Evolutionary conservation across 2,329 filamentous ascomycete genomes (phyloP).

Genomic region (Aureobasidium sp.): DNA sequence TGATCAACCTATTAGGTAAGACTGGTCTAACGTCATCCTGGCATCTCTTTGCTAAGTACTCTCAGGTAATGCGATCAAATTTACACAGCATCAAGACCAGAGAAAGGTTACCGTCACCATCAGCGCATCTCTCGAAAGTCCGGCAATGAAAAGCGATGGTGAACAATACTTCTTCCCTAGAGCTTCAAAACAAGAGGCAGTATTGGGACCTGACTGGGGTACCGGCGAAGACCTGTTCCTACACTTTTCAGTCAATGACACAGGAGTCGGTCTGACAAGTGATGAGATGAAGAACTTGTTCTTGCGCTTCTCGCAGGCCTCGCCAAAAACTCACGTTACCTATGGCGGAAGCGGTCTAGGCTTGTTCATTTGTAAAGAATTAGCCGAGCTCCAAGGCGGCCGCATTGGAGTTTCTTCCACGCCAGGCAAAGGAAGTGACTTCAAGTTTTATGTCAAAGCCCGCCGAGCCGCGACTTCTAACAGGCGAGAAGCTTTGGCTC

Average conservation of each 20-base stretch:
- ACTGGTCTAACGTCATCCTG: not conserved
- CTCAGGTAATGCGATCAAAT: slow-evolving; percentile 36
- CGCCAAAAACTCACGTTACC: slow-evolving; percentile 56
- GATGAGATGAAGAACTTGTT: slow-evolving; percentile 43
- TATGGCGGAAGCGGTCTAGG: slow-evolving; percentile 62
- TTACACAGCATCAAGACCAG: slow-evolving; percentile 29
- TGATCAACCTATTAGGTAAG: slow-evolving; percentile 24
- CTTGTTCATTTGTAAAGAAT: slow-evolving; percentile 57
- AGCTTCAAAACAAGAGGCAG: slow-evolving; percentile 11
- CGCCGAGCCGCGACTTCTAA: slow-evolving; percentile 29
- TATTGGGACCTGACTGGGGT: slow-evolving; percentile 21
- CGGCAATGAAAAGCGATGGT: slow-evolving; percentile 24
- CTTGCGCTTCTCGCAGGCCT: slow-evolving; percentile 59
- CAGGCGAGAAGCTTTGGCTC: not conserved
- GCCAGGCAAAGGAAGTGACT: slow-evolving; percentile 50
- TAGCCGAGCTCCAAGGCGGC: slow-evolving; percentile 60
- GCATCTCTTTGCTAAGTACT: slow-evolving; percentile 11
- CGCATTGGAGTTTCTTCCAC: slow-evolving; percentile 54
- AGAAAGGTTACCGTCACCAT: slow-evolving; percentile 31
- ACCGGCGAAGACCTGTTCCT: slow-evolving; percentile 29
- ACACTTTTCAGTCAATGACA: slow-evolving; percentile 27
- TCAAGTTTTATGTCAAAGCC: slow-evolving; percentile 57
- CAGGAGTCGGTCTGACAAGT: slow-evolving; percentile 26
- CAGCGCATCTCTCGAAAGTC: slow-evolving; percentile 26
- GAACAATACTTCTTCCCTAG: slow-evolving; percentile 26